These are phyloP conservation scores for Ceratocystis colombiana DNA, from an alignment of 2,329 filamentous ascomycete species.

Conservation along the genomic window DNA sequence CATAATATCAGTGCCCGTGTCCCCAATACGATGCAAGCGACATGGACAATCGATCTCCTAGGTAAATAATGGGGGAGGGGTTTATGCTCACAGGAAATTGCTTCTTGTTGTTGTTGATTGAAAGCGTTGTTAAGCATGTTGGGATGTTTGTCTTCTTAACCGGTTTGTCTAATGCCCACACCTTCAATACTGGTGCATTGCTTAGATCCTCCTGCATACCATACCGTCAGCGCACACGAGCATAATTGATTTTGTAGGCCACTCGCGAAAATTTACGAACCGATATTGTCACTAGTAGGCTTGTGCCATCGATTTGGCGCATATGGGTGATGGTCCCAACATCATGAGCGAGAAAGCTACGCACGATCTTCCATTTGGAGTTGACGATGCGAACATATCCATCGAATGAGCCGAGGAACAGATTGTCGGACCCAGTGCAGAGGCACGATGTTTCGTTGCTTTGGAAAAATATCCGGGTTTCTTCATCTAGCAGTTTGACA, in stretches of 20 bases:
- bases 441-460: slow-evolving; percentile 74
- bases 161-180: slow-evolving; percentile 92
- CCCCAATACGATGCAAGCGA: not conserved
- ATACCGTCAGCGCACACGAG: not conserved
- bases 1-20: not conserved
- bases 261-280: slow-evolving; percentile 31
- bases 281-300: slow-evolving; percentile 71
- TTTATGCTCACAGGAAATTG: slow-evolving; percentile 65
- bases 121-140: slow-evolving; percentile 74
- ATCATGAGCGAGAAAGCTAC: slow-evolving; percentile 80
- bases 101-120: slow-evolving; percentile 79
- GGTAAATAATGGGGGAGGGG: not conserved
- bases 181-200: slow-evolving; percentile 79
- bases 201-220: slow-evolving; percentile 64
- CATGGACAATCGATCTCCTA: too few relatives aligned
- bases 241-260: too few relatives aligned
- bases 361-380: slow-evolving; percentile 73
- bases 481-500: slow-evolving; percentile 68
- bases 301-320: slow-evolving; percentile 80
- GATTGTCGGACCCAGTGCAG: slow-evolving; percentile 74
- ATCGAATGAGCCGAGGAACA: slow-evolving; percentile 80
- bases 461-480: slow-evolving; percentile 68
- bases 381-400: slow-evolving; percentile 82
- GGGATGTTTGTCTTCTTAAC: slow-evolving; percentile 90
- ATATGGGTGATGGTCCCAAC: slow-evolving; percentile 74